Conservation (phyloP, 2,329 filamentous ascomycete genomes). For the Paecilomyces dactylethromorphus region DNA sequence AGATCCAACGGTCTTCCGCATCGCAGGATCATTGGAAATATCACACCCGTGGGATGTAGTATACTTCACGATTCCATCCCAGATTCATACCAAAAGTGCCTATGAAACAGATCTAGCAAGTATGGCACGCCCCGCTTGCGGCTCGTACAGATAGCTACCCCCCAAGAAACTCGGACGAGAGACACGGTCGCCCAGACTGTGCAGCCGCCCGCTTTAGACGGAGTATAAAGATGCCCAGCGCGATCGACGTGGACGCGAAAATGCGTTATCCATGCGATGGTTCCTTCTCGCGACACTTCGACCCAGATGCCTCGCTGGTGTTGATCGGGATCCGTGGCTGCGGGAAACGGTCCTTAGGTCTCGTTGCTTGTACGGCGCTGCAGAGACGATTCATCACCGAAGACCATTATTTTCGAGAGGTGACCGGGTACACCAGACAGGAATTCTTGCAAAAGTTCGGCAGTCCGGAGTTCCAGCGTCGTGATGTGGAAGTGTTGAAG, state of each 20-base stretch:
- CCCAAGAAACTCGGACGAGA: not conserved
- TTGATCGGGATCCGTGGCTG: constrained; percentile 39
- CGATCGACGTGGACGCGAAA: constrained; percentile 3
- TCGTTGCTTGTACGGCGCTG: constrained; percentile 36
- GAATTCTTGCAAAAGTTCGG: constrained; percentile 35
- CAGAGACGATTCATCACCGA: constrained; percentile 39
- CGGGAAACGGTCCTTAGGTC: constrained; percentile 37
- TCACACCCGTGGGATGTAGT: not conserved
- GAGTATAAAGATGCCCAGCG: not conserved
- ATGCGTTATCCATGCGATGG: constrained; percentile 8
- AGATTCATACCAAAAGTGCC: not conserved
- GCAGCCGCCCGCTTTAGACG: not conserved
- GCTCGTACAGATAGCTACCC: not conserved
- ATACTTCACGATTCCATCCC: not conserved
- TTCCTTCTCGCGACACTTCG: constrained; percentile 19
- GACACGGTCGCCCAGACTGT: not conserved
- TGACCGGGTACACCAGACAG: constrained; percentile 35
- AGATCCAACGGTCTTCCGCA: no score
- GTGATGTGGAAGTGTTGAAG: constrained; percentile 36
- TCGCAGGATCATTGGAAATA: no score
- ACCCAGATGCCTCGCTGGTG: constrained; percentile 34
- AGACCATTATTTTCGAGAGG: constrained; percentile 38
- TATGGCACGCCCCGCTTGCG: not conserved
- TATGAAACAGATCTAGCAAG: not conserved
- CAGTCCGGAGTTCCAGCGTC: constrained; percentile 36